Evolutionary conservation across 73 alveolate species (phyloP).

Genomic region (Diophrys sp.): DNA sequence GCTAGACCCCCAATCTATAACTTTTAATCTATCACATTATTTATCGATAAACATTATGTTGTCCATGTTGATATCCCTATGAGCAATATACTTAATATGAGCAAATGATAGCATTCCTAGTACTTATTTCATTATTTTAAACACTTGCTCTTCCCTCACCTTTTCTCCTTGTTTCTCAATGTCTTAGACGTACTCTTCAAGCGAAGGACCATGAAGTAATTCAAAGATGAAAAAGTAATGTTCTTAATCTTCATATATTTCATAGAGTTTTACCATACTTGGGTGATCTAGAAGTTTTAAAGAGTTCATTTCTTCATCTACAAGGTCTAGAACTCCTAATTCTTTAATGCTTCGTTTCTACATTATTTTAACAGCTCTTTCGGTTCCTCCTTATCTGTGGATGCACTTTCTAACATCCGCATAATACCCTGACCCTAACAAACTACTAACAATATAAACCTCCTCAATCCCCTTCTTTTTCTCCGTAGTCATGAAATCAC

Average conservation of each 20-base stretch:
- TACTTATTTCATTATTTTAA: too few species aligned
- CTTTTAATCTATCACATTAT: too few species aligned
- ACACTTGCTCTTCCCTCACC: too few species aligned
- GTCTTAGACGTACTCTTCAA: not conserved
- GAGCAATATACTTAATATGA: too few species aligned
- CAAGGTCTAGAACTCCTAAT: not conserved
- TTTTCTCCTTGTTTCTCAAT: too few species aligned
- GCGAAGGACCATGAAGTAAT: not conserved
- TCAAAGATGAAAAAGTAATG: not conserved
- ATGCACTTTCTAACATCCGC: not conserved
- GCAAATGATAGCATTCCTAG: too few species aligned
- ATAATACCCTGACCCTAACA: not conserved
- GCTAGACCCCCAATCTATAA: too few species aligned
- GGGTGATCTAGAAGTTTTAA: not conserved
- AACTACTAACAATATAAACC: too few species aligned
- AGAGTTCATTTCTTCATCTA: not conserved
- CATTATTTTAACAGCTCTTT: not conserved
- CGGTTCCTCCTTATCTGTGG: not conserved
- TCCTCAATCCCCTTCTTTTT: too few species aligned
- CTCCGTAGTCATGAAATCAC: too few species aligned
- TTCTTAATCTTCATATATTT: not conserved
- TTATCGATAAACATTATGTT: too few species aligned
- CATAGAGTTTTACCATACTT: not conserved
- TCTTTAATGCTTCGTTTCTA: not conserved
- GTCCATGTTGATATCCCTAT: too few species aligned